Base-by-base conservation (phyloP, 2,329 filamentous ascomycete genomes). In the Zasmidium angulare region DNA sequence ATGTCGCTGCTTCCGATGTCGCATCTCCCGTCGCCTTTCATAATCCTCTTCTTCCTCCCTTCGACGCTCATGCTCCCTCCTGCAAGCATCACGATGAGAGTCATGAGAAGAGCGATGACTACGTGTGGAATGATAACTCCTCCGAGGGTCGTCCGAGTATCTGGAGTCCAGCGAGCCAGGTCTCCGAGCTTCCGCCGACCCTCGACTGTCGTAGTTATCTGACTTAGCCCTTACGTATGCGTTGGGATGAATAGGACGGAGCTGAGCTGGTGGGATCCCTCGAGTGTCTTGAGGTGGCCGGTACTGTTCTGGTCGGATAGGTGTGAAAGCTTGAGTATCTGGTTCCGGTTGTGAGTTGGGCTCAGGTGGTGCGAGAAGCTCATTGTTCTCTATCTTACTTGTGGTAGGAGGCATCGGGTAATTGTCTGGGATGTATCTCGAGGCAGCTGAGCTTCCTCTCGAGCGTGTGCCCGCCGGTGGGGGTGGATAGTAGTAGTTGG, bases 251-350 rank as follows among this genome's bases (percentile, higher is more conserved):
- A 4, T 14, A n/a, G 40, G 51, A 17, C 40, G n/a, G n/a, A 24
- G 24, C 29, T 53, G 56, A n/a, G 51, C 43, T 20, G 50, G 50
- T n/a, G 51, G 50, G 7, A 53, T 50, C 11, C 46, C 43, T 47
- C 40, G 50, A 1, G 47, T 51, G 10, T 20, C 46, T 43, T 23
- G 29, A 26, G 50, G 55, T 21, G 54, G 24, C 7, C 54, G 46
- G 26, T 61, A 61, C 31, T 58, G 55, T 21, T 51, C 59, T 47
- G 59, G 59, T 26, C 12, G 55, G 31, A 23, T 19, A 17, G 59
- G 59, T 7, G 47, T 55, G 47, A 51, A 61, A 22, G 43, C 47
- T 21, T 43, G 31, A 21, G n/a, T 11, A 22, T 24, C 17, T 12
- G 36, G 48, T 29, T 43, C 36, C 36, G 36, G 36, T 43, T 43